Evolutionary conservation across 164 flowering plant species (phyloP).

Genomic region (Echeveria elegans): DNA sequence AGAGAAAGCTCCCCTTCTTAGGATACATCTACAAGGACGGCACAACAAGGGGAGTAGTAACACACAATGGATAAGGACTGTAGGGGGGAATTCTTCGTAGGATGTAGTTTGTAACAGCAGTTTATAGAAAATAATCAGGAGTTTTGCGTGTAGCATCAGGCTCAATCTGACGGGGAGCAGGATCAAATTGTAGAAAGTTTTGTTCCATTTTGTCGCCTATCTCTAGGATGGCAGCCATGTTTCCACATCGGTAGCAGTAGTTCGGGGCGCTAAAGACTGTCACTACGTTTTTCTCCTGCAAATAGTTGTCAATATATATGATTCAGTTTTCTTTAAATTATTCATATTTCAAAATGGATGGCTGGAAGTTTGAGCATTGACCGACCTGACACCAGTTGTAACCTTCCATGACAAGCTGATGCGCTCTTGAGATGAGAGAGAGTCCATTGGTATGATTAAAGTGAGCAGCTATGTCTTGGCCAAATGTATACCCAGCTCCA

Average conservation of each 20-base stretch:
- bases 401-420: constrained; percentile 91
- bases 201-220: constrained; percentile 84
- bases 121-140: constrained; percentile 82
- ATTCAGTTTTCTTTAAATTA: background rate
- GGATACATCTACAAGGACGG: constrained; percentile 36
- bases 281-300: constrained; percentile 69
- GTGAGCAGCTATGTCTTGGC: constrained; percentile 72
- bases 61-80: background rate
- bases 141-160: constrained; percentile 81
- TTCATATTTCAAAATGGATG: background rate
- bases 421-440: constrained; percentile 68
- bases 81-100: background rate
- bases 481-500: constrained; percentile 86
- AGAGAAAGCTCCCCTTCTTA: constrained; percentile 21
- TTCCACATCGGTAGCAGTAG: constrained; percentile 85
- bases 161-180: constrained; percentile 79
- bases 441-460: constrained; percentile 86
- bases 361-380: background rate
- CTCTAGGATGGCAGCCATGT: constrained; percentile 89
- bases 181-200: constrained; percentile 78
- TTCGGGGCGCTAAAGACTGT: constrained; percentile 85
- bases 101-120: constrained; percentile 2
- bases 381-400: constrained; percentile 76
- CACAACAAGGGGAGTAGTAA: constrained; percentile 12
- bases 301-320: background rate